phyloP scores from a whole-genome alignment of 176 grass and related monocot species.

The Rhynchospora pubera region DNA sequence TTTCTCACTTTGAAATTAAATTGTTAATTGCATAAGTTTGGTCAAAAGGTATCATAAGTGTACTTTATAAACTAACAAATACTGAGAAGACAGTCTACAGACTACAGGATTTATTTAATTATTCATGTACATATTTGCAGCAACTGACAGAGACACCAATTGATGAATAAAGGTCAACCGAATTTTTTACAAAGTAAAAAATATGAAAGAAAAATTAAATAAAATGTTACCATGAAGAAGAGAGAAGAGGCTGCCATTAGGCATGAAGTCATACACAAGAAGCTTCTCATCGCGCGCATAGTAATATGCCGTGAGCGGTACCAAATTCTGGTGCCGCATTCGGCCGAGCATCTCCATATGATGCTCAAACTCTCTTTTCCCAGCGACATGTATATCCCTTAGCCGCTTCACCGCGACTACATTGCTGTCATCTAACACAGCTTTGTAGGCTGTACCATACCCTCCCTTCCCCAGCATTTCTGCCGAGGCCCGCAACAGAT shows the following conservation, averaged over 20 bases:
- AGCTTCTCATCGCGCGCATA: conserved; percentile 96
- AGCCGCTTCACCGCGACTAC: conserved; percentile 82
- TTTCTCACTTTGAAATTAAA: background rate
- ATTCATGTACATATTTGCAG: background rate
- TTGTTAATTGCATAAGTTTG: background rate
- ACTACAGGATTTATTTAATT: background rate
- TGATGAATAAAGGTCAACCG: conserved; percentile 11
- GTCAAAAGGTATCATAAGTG: background rate
- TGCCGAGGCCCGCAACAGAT: conserved; percentile 82
- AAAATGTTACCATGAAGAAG: conserved; percentile 64
- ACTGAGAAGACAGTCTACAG: background rate
- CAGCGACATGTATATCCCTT: conserved; percentile 43
- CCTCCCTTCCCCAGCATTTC: conserved; percentile 98
- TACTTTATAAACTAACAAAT: background rate
- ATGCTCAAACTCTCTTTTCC: conserved; percentile 82
- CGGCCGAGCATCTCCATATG: conserved; percentile 72
- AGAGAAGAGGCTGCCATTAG: conserved; percentile 77
- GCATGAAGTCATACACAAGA: conserved; percentile 97
- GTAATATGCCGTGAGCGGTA: conserved; percentile 81
- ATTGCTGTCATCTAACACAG: conserved; percentile 77
- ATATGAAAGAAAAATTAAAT: background rate
- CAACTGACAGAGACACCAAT: background rate
- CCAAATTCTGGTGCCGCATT: conserved; percentile 64
- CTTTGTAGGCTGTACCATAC: conserved; percentile 78
- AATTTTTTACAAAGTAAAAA: background rate